Conservation (phyloP, 192 early-diverging fungal species). For the Gryganskiella cystojenkinii region DNA sequence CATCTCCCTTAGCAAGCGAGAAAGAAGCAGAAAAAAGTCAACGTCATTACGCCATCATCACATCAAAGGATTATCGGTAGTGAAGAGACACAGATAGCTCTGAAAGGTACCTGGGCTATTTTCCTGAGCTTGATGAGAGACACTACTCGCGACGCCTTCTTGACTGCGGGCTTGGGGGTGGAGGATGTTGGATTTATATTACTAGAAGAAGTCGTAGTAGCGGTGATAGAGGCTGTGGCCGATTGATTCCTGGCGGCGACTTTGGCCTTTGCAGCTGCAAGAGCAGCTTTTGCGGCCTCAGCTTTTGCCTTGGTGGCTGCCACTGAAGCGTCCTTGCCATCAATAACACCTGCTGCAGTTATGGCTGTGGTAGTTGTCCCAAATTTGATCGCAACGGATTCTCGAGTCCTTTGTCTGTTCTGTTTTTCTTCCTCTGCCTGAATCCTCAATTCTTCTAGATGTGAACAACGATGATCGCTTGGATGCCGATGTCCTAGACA, state of each 20-base stretch:
- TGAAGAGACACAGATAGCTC: no score
- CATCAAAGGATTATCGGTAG: no score
- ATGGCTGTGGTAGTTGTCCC: background rate
- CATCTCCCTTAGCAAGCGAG: slow-evolving; percentile 9
- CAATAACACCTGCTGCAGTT: no score
- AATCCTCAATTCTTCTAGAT: slow-evolving; percentile 1
- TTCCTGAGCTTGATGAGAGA: slow-evolving; percentile 38
- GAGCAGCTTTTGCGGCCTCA: slow-evolving; percentile 22
- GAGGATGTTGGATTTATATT: background rate
- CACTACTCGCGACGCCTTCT: slow-evolving; percentile 37
- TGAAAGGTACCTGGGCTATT: slow-evolving; percentile 25
- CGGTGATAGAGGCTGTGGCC: background rate
- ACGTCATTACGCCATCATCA: background rate
- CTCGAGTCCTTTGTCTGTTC: slow-evolving; percentile 1
- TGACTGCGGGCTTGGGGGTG: slow-evolving; percentile 9
- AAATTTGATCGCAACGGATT: slow-evolving; percentile 18
- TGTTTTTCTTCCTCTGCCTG: background rate
- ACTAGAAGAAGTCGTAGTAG: background rate
- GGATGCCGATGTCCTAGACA: slow-evolving; percentile 43
- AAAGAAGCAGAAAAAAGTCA: background rate
- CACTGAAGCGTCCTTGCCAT: background rate
- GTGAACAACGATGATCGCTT: slow-evolving; percentile 20
- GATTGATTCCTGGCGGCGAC: slow-evolving; percentile 14
- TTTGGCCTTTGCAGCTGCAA: slow-evolving; percentile 38
- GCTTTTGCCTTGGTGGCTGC: slow-evolving; percentile 5